These are phyloP conservation scores for Ophiocytium majus DNA, from an alignment of 352 stramenopile genomes.

Conservation along the genomic window DNA sequence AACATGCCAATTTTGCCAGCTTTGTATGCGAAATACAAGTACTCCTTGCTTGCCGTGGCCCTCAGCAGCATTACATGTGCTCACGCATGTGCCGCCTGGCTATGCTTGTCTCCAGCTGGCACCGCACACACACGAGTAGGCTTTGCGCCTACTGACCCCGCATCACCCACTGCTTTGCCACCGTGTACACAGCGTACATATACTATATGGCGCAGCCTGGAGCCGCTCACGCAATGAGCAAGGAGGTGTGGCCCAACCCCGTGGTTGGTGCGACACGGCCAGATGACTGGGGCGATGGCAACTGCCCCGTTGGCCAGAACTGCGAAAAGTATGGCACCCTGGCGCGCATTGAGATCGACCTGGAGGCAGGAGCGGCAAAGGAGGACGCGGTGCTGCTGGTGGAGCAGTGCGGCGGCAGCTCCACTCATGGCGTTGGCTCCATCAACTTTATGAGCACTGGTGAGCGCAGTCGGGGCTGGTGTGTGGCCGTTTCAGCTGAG, in stretches of 20 bases:
- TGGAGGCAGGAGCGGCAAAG: not conserved
- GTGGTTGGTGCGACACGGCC: not conserved
- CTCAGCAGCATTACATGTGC: no score
- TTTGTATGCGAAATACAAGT: no score
- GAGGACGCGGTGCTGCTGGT: constrained; percentile 11
- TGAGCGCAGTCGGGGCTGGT: no score
- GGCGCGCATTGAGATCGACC: not conserved
- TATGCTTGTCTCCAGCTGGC: no score
- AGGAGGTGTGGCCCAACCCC: not conserved
- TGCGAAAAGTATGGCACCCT: not conserved
- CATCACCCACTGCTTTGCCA: no score
- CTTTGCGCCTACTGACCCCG: no score
- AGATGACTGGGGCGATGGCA: not conserved
- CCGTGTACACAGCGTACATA: not conserved
- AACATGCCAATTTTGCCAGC: no score
- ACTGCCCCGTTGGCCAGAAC: not conserved
- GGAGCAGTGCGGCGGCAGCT: not conserved
- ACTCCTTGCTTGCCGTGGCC: no score
- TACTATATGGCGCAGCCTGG: not conserved
- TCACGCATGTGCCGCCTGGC: no score
- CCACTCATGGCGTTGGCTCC: not conserved
- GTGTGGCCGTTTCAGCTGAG: no score
- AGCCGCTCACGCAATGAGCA: not conserved
- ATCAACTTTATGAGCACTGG: not conserved
- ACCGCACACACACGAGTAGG: no score